Evolutionary conservation across 805 yeast species (phyloP), one percentile per base, ranked within the genome.

Genomic region (Candida ficus): DNA sequence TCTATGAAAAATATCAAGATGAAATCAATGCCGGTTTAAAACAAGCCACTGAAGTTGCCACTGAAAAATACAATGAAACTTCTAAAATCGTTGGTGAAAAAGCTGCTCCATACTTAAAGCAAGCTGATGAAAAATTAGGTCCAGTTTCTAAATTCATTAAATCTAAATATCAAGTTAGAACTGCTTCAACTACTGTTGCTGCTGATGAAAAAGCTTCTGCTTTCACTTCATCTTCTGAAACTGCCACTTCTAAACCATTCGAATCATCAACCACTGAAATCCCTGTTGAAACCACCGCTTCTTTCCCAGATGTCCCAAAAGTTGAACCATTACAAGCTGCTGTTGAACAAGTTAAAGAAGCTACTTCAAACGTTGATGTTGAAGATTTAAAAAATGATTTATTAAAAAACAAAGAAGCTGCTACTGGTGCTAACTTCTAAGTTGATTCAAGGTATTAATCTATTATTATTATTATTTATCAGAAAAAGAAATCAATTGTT

Each of bases 1-100:
- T 83, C 47, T 91, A 90, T 71, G 66, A 76, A 53, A 72, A 73
- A 51, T 79, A 84, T 75, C 80, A 87, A 73, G 72, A 72, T 57
- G 82, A 85, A 69, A 83, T 90, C 57, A 88, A 83, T 62, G 76
- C 77, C 35, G 73, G 76, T 33, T 73, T 79, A 32, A 71, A 70
- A 38, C 63, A 69, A 37, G 66, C 61, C 50, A 56, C 68, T 36
- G 60, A 68, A 39, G 44, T 73, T 27, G 78, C 78, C 35, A 72
- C 70, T 53, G 72, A 66, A 33, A 78, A 80, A 62, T 54, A 77
- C 23, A 54, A 67, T 26, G 68, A 69, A 33, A 65, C 62, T 53
- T 53, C 69, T 34, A 60, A 70, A 43, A 37, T 74, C 33, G 80
- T 78, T 36, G 70, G 72, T 53, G 77, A 71, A 42, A 78, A 79